These are phyloP conservation scores for Phaeotremella skinneri DNA, from an alignment of 768 basidiomycete genomes.

Conservation along the genomic window DNA sequence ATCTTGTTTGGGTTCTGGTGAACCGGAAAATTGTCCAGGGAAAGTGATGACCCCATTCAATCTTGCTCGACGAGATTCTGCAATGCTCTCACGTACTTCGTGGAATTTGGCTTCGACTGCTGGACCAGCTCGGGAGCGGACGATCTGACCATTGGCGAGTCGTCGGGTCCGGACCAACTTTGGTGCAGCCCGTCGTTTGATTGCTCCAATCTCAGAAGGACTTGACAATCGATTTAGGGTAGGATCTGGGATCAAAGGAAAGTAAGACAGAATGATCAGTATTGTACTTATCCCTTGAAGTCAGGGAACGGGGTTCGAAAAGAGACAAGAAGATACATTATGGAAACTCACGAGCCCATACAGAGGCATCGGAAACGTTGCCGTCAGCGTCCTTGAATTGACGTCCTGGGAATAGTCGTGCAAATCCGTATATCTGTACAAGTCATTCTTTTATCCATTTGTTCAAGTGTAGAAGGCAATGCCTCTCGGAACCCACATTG, in stretches of 20 bases:
- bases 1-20: no score
- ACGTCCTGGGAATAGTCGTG: constrained; percentile 45
- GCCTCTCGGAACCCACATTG: constrained; percentile 41
- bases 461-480: background rate
- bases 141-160: constrained; percentile 45
- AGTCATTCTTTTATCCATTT: background rate
- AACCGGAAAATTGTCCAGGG: background rate
- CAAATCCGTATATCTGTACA: constrained; percentile 49
- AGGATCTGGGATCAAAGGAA: constrained; percentile 30
- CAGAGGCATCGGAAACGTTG: constrained; percentile 45
- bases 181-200: constrained; percentile 50
- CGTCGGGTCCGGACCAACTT: constrained; percentile 48
- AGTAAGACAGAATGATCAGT: background rate
- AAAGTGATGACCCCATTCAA: background rate
- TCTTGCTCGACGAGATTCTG: constrained; percentile 18
- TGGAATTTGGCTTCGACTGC: constrained; percentile 40
- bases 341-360: constrained; percentile 46
- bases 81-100: constrained; percentile 36
- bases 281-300: background rate
- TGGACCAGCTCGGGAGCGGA: constrained; percentile 39
- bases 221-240: constrained; percentile 45
- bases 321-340: background rate
- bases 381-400: constrained; percentile 49
- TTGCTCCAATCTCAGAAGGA: constrained; percentile 26
- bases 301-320: background rate